Base-by-base conservation (phyloP, 768 basidiomycete genomes). In the Termitomyces sp. region DNA sequence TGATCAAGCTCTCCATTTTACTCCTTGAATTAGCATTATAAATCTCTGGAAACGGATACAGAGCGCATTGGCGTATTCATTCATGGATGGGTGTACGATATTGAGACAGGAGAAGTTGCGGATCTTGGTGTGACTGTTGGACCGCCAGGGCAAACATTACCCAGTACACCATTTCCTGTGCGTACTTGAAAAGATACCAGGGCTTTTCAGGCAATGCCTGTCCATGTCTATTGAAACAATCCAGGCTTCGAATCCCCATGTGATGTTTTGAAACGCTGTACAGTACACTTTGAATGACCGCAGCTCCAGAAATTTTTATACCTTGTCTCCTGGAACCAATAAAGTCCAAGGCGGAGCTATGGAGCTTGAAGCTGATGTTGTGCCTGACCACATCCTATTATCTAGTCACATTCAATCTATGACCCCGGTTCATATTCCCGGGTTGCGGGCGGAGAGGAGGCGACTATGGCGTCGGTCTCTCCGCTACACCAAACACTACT, bases 51-150 rank as follows among this genome's bases (percentile, higher is more conserved):
- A 26, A 49, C 47, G 14, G 50, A 58, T 38, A 1, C 56, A 10
- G 51, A 56, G 30, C 50, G 40, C 32, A 16, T 33, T 7, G 62
- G 58, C 20, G 58, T 68, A 8, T 69, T 66, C 43, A 62, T 69
- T 47, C 67, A 69, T 32, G 68, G 68, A 18, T 69, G 63, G 65
- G 67, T 69, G 23, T 68, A 69, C 16, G 66, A 69, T 38, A 65
- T 69, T 3, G 67, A 66, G 55, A 64, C 63, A 1, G 68, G 68
- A 5, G 61, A 65, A 51, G 68, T 69, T 7, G 41, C 53, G 32
- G 66, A 69, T 44, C 57, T 69, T 5, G 61, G 60, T 5, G 64
- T 69, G 16, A 65, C 67, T 32, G 58, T 65, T 13, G 67, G 64
- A 2, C 67, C 65, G 9, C 68, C 67, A 0, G 67, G 68, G 28